Evolutionary conservation across 176 grass and related monocot species (phyloP).

Genomic region (Echinochloa phyllopogon): DNA sequence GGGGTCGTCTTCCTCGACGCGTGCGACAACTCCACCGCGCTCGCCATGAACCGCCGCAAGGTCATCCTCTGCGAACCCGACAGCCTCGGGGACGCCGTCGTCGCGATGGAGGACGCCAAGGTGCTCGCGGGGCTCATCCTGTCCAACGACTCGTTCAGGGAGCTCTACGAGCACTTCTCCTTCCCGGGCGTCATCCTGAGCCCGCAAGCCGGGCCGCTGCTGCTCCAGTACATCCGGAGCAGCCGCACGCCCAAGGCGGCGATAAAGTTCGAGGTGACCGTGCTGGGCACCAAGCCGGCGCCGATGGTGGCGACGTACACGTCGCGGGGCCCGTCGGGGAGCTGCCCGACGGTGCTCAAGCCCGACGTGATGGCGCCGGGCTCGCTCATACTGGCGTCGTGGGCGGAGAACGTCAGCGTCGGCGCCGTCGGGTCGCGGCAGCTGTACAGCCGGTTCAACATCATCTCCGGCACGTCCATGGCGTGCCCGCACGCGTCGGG

Average conservation of each 20-base stretch:
- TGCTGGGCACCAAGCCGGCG: conserved; percentile 47
- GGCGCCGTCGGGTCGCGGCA: conserved; percentile 34
- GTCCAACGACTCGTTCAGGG: conserved; percentile 43
- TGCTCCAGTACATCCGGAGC: conserved; percentile 55
- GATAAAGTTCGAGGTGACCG: conserved; percentile 58
- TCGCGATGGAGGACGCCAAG: conserved; percentile 6
- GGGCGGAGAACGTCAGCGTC: conserved; percentile 62
- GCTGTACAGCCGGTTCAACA: conserved; percentile 62
- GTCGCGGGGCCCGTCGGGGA: conserved; percentile 70
- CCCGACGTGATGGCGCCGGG: conserved; percentile 79
- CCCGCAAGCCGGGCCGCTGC: conserved; percentile 41
- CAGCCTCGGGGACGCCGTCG: conserved; percentile 29
- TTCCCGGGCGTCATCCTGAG: conserved; percentile 70
- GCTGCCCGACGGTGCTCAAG: conserved; percentile 71
- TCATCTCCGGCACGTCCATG: conserved; percentile 86
- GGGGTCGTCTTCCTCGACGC: conserved; percentile 55
- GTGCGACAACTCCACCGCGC: conserved; percentile 52
- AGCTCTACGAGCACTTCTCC: conserved; percentile 38
- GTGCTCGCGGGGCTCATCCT: conserved; percentile 57
- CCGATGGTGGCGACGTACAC: conserved; percentile 63
- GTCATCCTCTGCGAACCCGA: conserved; percentile 58
- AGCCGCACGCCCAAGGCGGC: conserved; percentile 49
- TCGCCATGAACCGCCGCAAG: conserved; percentile 47
- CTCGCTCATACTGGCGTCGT: conserved; percentile 63
- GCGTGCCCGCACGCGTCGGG: conserved; percentile 76